Base-by-base conservation (phyloP, 441 rosid species). In the Eruca vesicaria region DNA sequence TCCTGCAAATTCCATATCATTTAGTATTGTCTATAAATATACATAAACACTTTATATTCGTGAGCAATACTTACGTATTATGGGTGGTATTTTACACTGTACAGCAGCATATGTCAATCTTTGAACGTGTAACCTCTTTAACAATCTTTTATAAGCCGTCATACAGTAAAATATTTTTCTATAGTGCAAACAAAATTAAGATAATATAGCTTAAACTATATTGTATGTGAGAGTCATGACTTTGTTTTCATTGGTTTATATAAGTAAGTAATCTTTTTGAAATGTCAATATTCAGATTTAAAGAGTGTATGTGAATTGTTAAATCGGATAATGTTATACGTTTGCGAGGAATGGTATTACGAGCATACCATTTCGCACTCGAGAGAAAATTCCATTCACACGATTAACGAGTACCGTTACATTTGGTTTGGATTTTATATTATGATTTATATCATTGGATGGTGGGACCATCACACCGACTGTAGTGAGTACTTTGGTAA, bases 391-490 rank as follows among this genome's bases (percentile, higher is more conserved):
- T 38, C 14, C 45, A 38, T 38, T 12, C 45, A 38, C 45, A 38
- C 45, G 43, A 38, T 38, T 6, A 38, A 38, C 45, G 6, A 38
- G 45, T 38, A 38, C 45, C 28, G 28, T 23, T 23, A 23, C 28
- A 23, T 23, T 23, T 23, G 28, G 43, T 5, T 36, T 11, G 43
- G 6, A 16, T 48, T 48, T 16, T 1, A 45, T 45, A 45, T 50
- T 50, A 20, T 52, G 58, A 19, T 3, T 50, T 4, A 28, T 36
- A 3, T 65, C 57, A 36, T 21, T 66, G 31, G 60, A 55, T 18
- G 43, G 43, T 64, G 33, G 67, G 67, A 45, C 75, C 65, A 26
- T 64, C 71, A 20, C 43, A 76, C 75, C 80, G 75, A 76, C 79
- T 20, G n/a, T 31, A 56, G n/a, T 63, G 66, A 69, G 66, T 56